Evolutionary conservation across 805 yeast species (phyloP).

Genomic region (Saturnispora silvae): DNA sequence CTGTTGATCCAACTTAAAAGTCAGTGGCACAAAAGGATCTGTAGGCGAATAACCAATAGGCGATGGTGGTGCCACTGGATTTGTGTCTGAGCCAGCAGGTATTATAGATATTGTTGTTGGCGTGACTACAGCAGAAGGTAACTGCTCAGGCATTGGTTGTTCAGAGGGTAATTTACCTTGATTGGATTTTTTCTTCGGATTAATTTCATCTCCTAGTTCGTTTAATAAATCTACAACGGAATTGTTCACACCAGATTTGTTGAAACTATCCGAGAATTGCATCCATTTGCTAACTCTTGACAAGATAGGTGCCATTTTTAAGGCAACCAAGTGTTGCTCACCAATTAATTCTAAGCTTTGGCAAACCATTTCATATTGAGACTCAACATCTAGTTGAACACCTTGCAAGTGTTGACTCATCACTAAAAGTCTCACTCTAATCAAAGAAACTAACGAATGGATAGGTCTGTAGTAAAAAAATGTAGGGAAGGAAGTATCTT

Average conservation of each 20-base stretch:
- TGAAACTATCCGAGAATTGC: constrained; percentile 28
- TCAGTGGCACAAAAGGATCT: constrained; percentile 9
- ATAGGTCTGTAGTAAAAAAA: constrained; percentile 43
- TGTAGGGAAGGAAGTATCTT: constrained; percentile 34
- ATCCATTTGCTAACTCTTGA: constrained; percentile 30
- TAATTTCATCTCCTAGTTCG: constrained; percentile 40
- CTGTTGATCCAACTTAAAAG: background rate
- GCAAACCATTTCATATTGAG: constrained; percentile 22
- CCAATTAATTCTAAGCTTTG: constrained; percentile 18
- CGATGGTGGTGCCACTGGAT: constrained; percentile 15
- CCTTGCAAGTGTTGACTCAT: constrained; percentile 29
- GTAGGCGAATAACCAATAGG: constrained; percentile 22
- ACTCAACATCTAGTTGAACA: constrained; percentile 25
- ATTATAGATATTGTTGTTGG: too few relatives aligned
- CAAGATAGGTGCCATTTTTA: constrained; percentile 26
- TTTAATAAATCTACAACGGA: constrained; percentile 44
- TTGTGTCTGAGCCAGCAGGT: background rate
- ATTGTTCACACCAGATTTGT: constrained; percentile 41
- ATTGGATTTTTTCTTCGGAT: constrained; percentile 7
- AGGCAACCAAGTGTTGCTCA: constrained; percentile 23
- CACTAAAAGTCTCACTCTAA: constrained; percentile 36
- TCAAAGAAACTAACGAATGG: constrained; percentile 39
- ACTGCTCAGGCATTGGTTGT: background rate
- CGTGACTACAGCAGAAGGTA: background rate
- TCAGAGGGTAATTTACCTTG: background rate